Percentiles rank a stretch among this genome's conserved stretches.
These are phyloP conservation scores for Theobroma cacao DNA, from an alignment of 345 rosid genomes.

Conservation along the genomic window DNA sequence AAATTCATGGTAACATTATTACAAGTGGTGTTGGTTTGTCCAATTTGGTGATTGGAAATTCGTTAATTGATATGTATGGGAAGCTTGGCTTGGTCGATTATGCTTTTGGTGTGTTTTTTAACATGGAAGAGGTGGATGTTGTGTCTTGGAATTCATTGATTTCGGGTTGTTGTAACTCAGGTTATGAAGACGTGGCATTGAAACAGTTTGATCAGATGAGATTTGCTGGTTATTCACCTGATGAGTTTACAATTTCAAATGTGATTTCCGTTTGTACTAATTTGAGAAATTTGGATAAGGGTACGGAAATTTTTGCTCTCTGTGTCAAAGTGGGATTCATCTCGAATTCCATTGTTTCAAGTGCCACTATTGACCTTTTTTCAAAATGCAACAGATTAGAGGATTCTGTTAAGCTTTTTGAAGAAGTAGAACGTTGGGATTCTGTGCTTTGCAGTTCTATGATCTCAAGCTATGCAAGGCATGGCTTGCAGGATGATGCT, in stretches of 20 bases:
- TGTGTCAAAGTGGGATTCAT: slow-evolving; percentile 64
- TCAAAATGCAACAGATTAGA: slow-evolving; percentile 81
- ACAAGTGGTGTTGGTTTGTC: slow-evolving; percentile 35
- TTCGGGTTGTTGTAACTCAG: slow-evolving; percentile 41
- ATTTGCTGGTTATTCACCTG: slow-evolving; percentile 39
- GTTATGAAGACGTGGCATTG: slow-evolving; percentile 43
- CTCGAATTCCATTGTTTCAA: slow-evolving; percentile 58
- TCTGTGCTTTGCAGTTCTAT: slow-evolving; percentile 51
- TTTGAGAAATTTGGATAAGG: slow-evolving; percentile 51
- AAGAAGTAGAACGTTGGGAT: slow-evolving; percentile 46
- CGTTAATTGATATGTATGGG: slow-evolving; percentile 66
- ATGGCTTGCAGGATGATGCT: slow-evolving; percentile 53
- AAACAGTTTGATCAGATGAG: slow-evolving; percentile 49
- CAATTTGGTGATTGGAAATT: slow-evolving; percentile 65
- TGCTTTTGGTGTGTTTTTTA: slow-evolving; percentile 48
- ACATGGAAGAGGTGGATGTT: slow-evolving; percentile 51
- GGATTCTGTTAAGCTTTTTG: slow-evolving; percentile 59
- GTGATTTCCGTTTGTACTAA: slow-evolving; percentile 43
- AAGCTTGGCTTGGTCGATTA: slow-evolving; percentile 47
- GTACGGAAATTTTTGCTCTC: slow-evolving; percentile 65
- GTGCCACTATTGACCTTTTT: slow-evolving; percentile 72
- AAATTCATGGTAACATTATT: slow-evolving; percentile 58
- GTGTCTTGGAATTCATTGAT: slow-evolving; percentile 77
- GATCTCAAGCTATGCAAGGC: slow-evolving; percentile 55
- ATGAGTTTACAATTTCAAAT: slow-evolving; percentile 52